Base-by-base conservation (phyloP, 768 basidiomycete genomes). In the Suillus sp. region DNA sequence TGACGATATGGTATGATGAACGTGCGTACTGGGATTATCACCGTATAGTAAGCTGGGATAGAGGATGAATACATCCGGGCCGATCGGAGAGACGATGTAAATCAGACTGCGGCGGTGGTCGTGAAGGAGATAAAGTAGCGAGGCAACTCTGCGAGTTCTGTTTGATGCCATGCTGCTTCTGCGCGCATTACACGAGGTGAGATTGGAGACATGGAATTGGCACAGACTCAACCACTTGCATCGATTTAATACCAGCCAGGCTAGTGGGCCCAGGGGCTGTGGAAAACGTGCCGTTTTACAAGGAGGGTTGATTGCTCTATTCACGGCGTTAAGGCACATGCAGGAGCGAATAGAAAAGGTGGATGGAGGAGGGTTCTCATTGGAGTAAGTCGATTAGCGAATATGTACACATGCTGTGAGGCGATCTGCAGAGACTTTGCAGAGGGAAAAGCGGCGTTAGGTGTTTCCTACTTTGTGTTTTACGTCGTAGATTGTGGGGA, bases 31-130 rank as follows among this genome's bases (percentile, higher is more conserved):
- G 25, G 38, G 56, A 40, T 57, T 57, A 57, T 57, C 56, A 57
- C 56, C 56, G 56, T 27, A 57, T 27, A 18, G 55, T 10, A 57
- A 32, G 32, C n/a, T n/a, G n/a, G n/a, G n/a, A n/a, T 32, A 32
- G 4, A 5, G 32, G 7, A 32, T 32, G 38, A 40, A 40, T 40
- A 57, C 56, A 20, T 57, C 56, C 56, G 38, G 56, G 11, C 56
- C 38, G 56, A 57, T 57, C 56, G 38, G 38, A 57, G 56, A 30
- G 25, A 57, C 18, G 55, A 56, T 25, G 56, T 27, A 57, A 40
- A 57, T 57, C 56, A 57, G n/a, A n/a, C n/a, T n/a, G 27, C 56
- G 40, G 56, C 56, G 56, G 25, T 57, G 38, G 56, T 57, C 38
- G 56, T 42, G 38, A 57, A 40, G 56, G 56, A 57, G 56, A 57